A percentile compares a stretch with the other conserved stretches of the same genome.
These are phyloP conservation scores for Musa schizocarpa DNA, from an alignment of 176 grass and related monocot genomes.

Conservation along the genomic window DNA sequence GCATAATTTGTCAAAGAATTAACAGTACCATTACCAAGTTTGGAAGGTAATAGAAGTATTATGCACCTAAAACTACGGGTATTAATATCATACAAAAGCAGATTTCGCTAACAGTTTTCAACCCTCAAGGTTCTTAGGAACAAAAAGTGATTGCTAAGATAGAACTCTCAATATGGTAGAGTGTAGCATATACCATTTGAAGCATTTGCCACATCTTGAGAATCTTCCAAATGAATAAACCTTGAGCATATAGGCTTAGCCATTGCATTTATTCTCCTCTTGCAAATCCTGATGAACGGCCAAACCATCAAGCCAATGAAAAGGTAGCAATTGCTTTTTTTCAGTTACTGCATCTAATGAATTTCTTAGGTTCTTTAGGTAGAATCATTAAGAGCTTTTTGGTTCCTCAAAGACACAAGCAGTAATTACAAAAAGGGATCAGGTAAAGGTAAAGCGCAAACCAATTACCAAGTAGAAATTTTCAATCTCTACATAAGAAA, in stretches of 20 bases:
- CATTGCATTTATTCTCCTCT: conserved; percentile 51
- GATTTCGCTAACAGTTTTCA: too few relatives aligned
- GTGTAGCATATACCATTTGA: background rate
- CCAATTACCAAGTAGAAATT: background rate
- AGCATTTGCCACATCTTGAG: conserved; percentile 4
- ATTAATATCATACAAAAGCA: too few relatives aligned
- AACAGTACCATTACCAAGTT: too few relatives aligned
- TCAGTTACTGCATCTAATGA: background rate
- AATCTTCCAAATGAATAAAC: conserved; percentile 27
- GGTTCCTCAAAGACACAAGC: background rate
- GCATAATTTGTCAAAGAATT: too few relatives aligned
- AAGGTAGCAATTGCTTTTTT: too few relatives aligned
- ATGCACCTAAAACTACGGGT: too few relatives aligned
- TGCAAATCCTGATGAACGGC: conserved; percentile 36
- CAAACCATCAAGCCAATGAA: too few relatives aligned
- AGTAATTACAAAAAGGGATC: background rate
- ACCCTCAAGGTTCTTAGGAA: too few relatives aligned
- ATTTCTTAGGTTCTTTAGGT: background rate
- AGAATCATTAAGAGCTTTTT: background rate
- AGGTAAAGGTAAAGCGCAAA: background rate
- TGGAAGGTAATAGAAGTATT: too few relatives aligned
- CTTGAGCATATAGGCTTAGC: conserved; percentile 37
- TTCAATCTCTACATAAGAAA: background rate
- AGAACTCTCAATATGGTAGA: background rate
- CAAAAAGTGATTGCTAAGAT: background rate